These are phyloP conservation scores for Beauveria bassiana DNA, from an alignment of 2,329 filamentous ascomycete species.

Conservation along the genomic window DNA sequence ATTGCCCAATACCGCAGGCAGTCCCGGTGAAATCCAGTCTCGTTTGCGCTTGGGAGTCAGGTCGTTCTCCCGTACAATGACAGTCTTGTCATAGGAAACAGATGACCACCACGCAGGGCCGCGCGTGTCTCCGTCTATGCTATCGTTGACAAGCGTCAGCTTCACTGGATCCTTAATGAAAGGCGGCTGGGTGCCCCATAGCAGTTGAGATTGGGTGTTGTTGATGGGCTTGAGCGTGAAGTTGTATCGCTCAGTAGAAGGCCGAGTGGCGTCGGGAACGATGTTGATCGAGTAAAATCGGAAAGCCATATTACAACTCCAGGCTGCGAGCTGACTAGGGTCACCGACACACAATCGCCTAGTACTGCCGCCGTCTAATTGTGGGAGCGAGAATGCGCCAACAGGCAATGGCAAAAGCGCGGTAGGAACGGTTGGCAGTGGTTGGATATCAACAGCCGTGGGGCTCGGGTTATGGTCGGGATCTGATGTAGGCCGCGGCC, in stretches of 20 bases:
- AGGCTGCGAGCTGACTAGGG: slow-evolving; percentile 46
- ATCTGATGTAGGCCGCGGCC: slow-evolving; percentile 4
- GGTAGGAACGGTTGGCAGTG: slow-evolving; percentile 41
- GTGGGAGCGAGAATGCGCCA: slow-evolving; percentile 50
- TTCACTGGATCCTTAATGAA: slow-evolving; percentile 28
- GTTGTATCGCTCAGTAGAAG: slow-evolving; percentile 31
- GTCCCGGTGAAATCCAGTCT: slow-evolving; percentile 15
- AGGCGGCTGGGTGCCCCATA: slow-evolving; percentile 49
- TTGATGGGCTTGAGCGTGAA: slow-evolving; percentile 31
- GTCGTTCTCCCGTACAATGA: slow-evolving; percentile 40
- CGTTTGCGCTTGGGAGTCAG: slow-evolving; percentile 24
- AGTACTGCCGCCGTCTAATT: slow-evolving; percentile 39
- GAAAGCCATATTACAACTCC: slow-evolving; percentile 52
- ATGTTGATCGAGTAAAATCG: slow-evolving; percentile 38
- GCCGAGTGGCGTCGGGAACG: slow-evolving; percentile 18
- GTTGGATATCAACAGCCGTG: slow-evolving; percentile 39
- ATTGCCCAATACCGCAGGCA: slow-evolving; percentile 1
- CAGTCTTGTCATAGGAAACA: slow-evolving; percentile 47
- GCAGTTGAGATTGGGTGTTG: slow-evolving; percentile 32
- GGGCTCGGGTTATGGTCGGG: slow-evolving; percentile 25
- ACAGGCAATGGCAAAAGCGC: slow-evolving; percentile 45
- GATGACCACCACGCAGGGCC: slow-evolving; percentile 50
- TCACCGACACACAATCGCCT: slow-evolving; percentile 52
- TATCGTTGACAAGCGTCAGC: slow-evolving; percentile 45
- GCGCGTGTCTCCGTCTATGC: slow-evolving; percentile 32